Percentiles rank a stretch among this genome's conserved stretches.
phyloP scores from a whole-genome alignment of 2,329 filamentous ascomycete species.

The Canariomyces notabilis region DNA sequence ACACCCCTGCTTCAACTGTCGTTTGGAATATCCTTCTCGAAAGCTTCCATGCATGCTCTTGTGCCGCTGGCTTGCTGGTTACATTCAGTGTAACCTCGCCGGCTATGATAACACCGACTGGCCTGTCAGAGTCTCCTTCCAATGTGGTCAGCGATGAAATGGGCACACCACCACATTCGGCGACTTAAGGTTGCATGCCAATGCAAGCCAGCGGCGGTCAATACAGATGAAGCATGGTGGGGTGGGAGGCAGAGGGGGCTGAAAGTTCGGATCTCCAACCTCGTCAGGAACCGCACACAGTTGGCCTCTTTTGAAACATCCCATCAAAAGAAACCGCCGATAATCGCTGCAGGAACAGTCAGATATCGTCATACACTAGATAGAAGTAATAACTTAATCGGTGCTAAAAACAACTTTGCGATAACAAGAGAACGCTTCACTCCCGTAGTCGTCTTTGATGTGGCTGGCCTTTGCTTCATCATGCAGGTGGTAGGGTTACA shows the following conservation, averaged over 20 bases:
- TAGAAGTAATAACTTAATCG: no score
- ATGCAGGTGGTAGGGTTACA: neutral
- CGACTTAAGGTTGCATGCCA: conserved; percentile 8
- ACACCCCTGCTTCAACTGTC: conserved; percentile 14
- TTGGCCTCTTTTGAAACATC: conserved; percentile 20
- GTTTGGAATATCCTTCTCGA: conserved; percentile 17
- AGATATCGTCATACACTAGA: no score
- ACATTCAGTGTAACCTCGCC: conserved; percentile 10
- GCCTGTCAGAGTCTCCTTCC: conserved; percentile 9
- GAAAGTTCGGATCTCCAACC: conserved; percentile 5
- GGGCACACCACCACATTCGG: conserved; percentile 5
- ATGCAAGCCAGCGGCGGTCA: conserved; percentile 6
- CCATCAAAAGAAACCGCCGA: conserved; percentile 11
- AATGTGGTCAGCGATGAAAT: conserved; percentile 8
- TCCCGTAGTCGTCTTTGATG: neutral
- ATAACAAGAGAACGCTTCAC: conserved; percentile 1
- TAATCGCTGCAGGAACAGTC: conserved; percentile 6
- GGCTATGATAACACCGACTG: conserved; percentile 11
- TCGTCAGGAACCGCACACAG: conserved; percentile 4
- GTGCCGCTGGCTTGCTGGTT: conserved; percentile 9
- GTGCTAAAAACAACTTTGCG: conserved; percentile 18
- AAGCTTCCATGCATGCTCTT: conserved; percentile 18
- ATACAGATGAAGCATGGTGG: neutral
- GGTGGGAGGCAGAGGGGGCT: conserved; percentile 4
- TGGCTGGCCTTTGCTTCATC: neutral